Percentiles rank a stretch among this genome's conserved stretches.
These are phyloP conservation scores for Theileria sp. DNA, from an alignment of 169 alveolate species.

Conservation along the genomic window DNA sequence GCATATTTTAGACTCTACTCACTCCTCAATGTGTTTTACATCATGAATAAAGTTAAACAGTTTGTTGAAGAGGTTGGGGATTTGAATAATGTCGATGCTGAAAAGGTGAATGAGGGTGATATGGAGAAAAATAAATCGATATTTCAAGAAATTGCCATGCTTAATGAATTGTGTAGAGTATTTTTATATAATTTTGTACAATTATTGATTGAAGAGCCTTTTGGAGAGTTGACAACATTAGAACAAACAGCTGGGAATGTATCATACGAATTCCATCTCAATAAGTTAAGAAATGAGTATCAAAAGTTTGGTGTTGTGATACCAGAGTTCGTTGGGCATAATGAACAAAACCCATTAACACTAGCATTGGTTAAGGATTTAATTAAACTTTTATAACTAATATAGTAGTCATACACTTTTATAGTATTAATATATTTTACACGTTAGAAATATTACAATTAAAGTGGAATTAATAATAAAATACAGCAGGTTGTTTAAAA, in stretches of 20 bases:
- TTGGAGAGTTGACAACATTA: background rate
- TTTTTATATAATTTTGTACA: background rate
- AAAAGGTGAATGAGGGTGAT: background rate
- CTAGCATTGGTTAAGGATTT: background rate
- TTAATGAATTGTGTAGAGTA: background rate
- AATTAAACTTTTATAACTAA: too few species aligned
- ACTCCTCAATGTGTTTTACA: background rate
- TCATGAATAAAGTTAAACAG: background rate
- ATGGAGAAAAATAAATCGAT: background rate
- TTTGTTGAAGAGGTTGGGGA: background rate
- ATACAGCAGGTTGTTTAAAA: background rate
- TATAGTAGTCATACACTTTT: too few species aligned
- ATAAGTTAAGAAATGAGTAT: background rate
- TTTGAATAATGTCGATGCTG: background rate
- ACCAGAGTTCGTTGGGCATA: conserved; percentile 23
- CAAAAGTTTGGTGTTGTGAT: conserved; percentile 21
- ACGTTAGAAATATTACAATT: too few species aligned
- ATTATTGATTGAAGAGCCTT: conserved; percentile 1
- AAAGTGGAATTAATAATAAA: too few species aligned
- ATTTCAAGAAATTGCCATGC: background rate
- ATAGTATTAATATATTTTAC: too few species aligned
- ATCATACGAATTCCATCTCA: background rate
- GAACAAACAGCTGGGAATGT: background rate
- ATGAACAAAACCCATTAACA: background rate
- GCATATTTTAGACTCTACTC: conserved; percentile 6